Percentiles rank a stretch among this genome's conserved stretches.
Conservation (phyloP, 768 basidiomycete species). For the Lactifluus rugatus region DNA sequence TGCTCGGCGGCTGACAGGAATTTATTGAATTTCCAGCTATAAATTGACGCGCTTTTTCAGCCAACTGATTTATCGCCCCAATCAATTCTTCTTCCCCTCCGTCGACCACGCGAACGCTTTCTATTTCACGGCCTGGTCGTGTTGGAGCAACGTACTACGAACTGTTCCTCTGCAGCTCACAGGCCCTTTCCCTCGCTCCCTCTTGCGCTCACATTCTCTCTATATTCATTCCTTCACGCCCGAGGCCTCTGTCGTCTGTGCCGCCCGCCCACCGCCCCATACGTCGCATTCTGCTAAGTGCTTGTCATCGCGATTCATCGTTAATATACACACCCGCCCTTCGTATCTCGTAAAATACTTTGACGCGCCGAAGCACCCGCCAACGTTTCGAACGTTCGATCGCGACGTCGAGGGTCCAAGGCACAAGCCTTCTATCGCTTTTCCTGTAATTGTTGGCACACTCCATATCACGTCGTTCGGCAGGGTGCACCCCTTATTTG, state of each 20-base stretch:
- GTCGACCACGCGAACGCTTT: not conserved
- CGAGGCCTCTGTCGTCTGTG: not conserved
- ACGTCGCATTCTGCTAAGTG: too few species aligned
- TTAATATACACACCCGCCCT: not conserved
- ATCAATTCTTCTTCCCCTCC: not conserved
- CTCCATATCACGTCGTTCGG: not conserved
- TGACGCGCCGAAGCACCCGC: not conserved
- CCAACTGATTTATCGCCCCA: not conserved
- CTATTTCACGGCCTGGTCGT: not conserved
- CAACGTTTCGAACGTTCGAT: not conserved
- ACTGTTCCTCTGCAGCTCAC: not conserved
- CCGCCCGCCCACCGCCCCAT: too few species aligned
- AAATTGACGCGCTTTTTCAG: not conserved
- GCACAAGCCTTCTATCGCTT: not conserved
- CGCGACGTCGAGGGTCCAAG: not conserved
- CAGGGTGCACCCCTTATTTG: too few species aligned
- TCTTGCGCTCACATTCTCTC: not conserved
- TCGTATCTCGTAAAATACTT: not conserved
- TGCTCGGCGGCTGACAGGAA: not conserved
- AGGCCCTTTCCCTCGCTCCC: not conserved
- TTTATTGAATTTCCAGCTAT: not conserved
- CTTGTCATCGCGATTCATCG: not conserved
- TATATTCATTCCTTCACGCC: not conserved
- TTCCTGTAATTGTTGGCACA: not conserved
- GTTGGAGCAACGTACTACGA: not conserved